phyloP scores from a whole-genome alignment of 73 alveolate genomes.

The Paramecium caudatum region DNA sequence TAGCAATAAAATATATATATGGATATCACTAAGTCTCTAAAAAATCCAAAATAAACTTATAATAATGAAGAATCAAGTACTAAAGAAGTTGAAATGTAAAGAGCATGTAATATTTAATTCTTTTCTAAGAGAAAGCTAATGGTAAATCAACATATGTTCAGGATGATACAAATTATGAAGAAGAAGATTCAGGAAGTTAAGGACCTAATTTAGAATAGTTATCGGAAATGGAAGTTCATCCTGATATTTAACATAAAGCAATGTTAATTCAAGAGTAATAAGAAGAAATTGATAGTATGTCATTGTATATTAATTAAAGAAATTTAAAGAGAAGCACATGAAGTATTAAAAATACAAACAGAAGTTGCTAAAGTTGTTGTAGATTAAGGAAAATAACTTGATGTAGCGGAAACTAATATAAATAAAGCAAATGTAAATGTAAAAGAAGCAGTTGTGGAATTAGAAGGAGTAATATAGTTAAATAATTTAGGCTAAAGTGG shows the following conservation, averaged over 20 bases:
- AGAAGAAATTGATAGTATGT: conserved; percentile 53
- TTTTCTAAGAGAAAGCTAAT: neutral
- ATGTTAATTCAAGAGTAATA: conserved; percentile 44
- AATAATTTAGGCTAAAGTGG: conserved; percentile 26
- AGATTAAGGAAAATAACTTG: conserved; percentile 55
- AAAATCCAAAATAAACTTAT: neutral
- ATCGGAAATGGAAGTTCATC: conserved; percentile 63
- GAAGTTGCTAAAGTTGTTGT: conserved; percentile 52
- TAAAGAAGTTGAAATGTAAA: conserved; percentile 22
- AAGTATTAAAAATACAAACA: neutral
- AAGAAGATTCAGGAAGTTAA: conserved; percentile 26
- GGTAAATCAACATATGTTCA: conserved; percentile 39
- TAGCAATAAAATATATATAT: conserved; percentile 16
- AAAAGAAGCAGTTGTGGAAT: conserved; percentile 49
- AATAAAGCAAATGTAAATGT: conserved; percentile 40
- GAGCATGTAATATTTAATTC: neutral
- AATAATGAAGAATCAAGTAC: neutral
- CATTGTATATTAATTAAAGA: neutral
- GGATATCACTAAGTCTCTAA: neutral
- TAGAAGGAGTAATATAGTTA: conserved; percentile 37
- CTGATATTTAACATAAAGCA: conserved; percentile 36
- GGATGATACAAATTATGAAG: conserved; percentile 26
- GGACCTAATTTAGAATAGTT: conserved; percentile 25
- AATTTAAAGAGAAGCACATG: conserved; percentile 21
- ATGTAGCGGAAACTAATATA: conserved; percentile 51